Evolutionary conservation across 129 eudicot genomes (phyloP).

Genomic region (carrot (Daucus carota)): DH1_v3.0 NC_030386.2:20604501-20605000

Average conservation of each 20-base stretch:
- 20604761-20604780: background rate
- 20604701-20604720: constrained; percentile 50
- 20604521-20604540: constrained; percentile 28
- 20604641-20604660: constrained; percentile 89
- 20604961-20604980: constrained; percentile 88
- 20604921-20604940: constrained; percentile 97
- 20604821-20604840: constrained; percentile 92
- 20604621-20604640: constrained; percentile 99
- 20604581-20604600: constrained; percentile 99
- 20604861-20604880: constrained; percentile 87
- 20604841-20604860: constrained; percentile 95
- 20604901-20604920: constrained; percentile 99
- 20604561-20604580: constrained; percentile 63
- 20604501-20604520: background rate
- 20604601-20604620: constrained; percentile 93
- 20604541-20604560: constrained; percentile 82
- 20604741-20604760: too few relatives aligned
- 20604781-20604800: background rate
- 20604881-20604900: constrained; percentile 97
- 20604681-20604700: constrained; percentile 86
- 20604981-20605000: constrained; percentile 97
- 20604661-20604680: constrained; percentile 58
- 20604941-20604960: constrained; percentile 87
- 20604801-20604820: constrained; percentile 33
- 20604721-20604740: background rate